A percentile compares a stretch with the other conserved stretches of the same genome.
These are phyloP conservation scores for Margaritispora aquatica DNA, from an alignment of 495 filamentous ascomycete genomes.

Conservation along the genomic window DNA sequence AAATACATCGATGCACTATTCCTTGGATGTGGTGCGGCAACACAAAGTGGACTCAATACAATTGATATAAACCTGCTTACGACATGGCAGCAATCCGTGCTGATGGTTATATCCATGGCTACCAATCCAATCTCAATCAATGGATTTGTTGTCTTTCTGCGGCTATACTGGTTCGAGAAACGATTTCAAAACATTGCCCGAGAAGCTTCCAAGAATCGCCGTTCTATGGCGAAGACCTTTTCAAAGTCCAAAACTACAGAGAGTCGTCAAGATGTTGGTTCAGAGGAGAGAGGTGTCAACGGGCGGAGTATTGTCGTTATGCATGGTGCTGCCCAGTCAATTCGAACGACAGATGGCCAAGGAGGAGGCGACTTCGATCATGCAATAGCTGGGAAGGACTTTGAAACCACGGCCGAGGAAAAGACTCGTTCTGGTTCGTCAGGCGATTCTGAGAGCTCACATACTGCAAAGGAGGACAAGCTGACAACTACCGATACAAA, in stretches of 20 bases:
- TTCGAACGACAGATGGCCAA: conserved; percentile 16
- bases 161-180: conserved; percentile 97
- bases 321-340: conserved; percentile 37
- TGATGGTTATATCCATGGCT: conserved; percentile 66
- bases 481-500: not conserved
- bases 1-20: conserved; percentile 87
- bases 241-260: conserved; percentile 41
- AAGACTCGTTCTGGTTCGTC: conserved; percentile 11
- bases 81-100: conserved; percentile 69
- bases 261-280: conserved; percentile 35
- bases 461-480: not conserved
- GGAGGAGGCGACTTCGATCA: conserved; percentile 1
- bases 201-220: conserved; percentile 35
- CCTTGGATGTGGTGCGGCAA: conserved; percentile 71
- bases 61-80: conserved; percentile 68
- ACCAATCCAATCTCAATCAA: conserved; percentile 91
- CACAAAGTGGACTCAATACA: conserved; percentile 89
- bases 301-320: conserved; percentile 70
- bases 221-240: conserved; percentile 45
- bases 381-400: not conserved
- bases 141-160: conserved; percentile 78
- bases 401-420: not conserved
- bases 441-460: conserved; percentile 2
- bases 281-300: conserved; percentile 62
- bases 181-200: conserved; percentile 74